Evolutionary conservation across 1,139 yeast species (phyloP).

Genomic region (Suhomyces anneliseae): DNA sequence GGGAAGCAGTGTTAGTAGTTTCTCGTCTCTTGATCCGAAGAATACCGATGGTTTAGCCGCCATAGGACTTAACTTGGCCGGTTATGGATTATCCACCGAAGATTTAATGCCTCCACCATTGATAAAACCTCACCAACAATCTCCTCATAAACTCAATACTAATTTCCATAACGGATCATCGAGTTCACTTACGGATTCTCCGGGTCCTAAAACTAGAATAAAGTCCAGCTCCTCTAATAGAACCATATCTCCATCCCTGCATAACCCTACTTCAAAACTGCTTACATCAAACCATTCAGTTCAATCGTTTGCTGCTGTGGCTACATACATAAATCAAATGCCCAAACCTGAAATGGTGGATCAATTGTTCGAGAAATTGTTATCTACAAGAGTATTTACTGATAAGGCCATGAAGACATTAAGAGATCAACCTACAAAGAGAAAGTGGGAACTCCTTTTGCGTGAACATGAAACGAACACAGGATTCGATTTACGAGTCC

Average conservation of each 20-base stretch:
- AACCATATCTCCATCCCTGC: slow-evolving; percentile 8
- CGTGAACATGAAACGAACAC: slow-evolving; percentile 43
- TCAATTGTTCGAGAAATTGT: slow-evolving; percentile 37
- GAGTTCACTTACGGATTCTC: slow-evolving; percentile 14
- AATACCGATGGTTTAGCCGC: slow-evolving; percentile 17
- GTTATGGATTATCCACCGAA: slow-evolving; percentile 29
- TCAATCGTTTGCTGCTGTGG: slow-evolving; percentile 36
- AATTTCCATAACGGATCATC: slow-evolving; percentile 13
- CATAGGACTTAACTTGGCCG: slow-evolving; percentile 25
- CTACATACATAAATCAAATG: slow-evolving; percentile 33
- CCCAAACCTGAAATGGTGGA: slow-evolving; percentile 42
- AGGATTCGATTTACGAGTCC: slow-evolving; percentile 33
- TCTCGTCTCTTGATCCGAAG: slow-evolving; percentile 35
- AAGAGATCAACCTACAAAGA: slow-evolving; percentile 31
- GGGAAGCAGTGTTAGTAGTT: slow-evolving; percentile 11
- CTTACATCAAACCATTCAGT: slow-evolving; percentile 20
- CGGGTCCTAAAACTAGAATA: slow-evolving; percentile 6
- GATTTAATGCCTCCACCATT: slow-evolving; percentile 28
- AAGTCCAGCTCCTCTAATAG: slow-evolving; percentile 8
- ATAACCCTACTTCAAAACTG: slow-evolving; percentile 6
- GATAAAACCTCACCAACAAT: slow-evolving; percentile 8
- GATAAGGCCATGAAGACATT: slow-evolving; percentile 34
- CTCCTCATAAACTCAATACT: slow-evolving; percentile 3
- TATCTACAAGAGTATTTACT: slow-evolving; percentile 41
- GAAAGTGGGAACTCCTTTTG: slow-evolving; percentile 50